A percentile compares a stretch with the other conserved stretches of the same genome.
phyloP scores from a whole-genome alignment of 169 alveolate genomes.

The Eimeria brunetti region DNA sequence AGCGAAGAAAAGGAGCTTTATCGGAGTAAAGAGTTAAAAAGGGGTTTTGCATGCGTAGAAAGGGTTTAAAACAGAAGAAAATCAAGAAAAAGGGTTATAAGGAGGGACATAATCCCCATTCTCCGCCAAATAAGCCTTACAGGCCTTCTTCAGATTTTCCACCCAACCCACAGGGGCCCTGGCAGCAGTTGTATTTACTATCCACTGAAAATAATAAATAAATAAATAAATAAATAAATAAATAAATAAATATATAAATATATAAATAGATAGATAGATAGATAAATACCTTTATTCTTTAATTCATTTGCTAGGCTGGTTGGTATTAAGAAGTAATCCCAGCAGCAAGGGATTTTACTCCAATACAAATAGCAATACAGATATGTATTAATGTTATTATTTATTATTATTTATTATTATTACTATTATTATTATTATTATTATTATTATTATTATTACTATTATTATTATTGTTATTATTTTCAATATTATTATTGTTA shows the following conservation, averaged over 20 bases:
- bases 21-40: too few relatives aligned
- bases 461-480: too few relatives aligned
- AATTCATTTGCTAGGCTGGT: not conserved
- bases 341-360: too few relatives aligned
- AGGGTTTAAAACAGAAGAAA: not conserved
- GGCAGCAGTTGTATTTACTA: constrained; percentile 74
- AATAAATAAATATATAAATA: not conserved
- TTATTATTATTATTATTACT: too few relatives aligned
- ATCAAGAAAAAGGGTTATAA: constrained; percentile 13
- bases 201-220: constrained; percentile 20
- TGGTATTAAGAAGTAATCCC: not conserved
- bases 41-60: too few relatives aligned
- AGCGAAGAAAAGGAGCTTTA: too few relatives aligned
- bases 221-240: not conserved
- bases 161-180: constrained; percentile 80
- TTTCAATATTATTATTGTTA: too few relatives aligned
- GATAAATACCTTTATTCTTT: not conserved
- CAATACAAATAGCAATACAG: too few relatives aligned
- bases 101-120: constrained; percentile 59
- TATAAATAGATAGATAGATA: too few relatives aligned
- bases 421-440: too few relatives aligned
- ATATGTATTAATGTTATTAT: too few relatives aligned
- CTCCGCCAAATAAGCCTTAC: constrained; percentile 52
- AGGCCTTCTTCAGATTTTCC: constrained; percentile 73
- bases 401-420: too few relatives aligned